Base-by-base conservation (phyloP, 495 filamentous ascomycete genomes). In the Hypoxylon trugodes region DNA sequence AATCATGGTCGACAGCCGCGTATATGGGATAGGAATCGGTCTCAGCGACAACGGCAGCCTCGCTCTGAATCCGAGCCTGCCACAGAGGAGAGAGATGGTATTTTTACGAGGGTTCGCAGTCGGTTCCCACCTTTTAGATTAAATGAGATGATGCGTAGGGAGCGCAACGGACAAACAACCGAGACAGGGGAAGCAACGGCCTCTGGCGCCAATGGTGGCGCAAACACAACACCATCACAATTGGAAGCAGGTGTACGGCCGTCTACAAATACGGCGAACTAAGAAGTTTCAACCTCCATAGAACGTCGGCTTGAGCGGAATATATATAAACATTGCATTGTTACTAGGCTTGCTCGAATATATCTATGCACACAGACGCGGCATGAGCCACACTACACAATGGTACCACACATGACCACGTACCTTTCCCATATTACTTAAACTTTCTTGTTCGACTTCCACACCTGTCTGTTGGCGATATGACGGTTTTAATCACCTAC, bases 241-340 rank as follows among this genome's bases (percentile, higher is more conserved):
- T 69, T 78, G 13, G 76, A 78, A 54, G 71, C 76, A 24, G 74
- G 73, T 16, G 45, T 72, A 48, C 69, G 69, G 16, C 69, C 69
- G 46, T 70, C 70, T 40, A 49, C 54, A 25, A 59, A 43, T 58
- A 36, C 57, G 40, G 61, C 56, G 24, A 72, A 68, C 45, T 70
- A 67, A 59, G 49, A 51, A 56, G 30, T 52, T 38, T 33, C 53
- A 58, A 56, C 66, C 37, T 68, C 40, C 52, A 62, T 67, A 62
- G 64, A 68, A n/a, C 40, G 43, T 65, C 65, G 41, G 32, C 48
- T 63, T 55, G 56, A 54, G 33, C 43, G 49, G 57, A 68, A 62
- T 67, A 67, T 68, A n/a, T n/a, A 68, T 69, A 66, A 48, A 66
- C 53, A 18, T 56, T 60, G 12, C 54, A 61, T 46, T 61, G 13